Base-by-base conservation (phyloP, 2,329 filamentous ascomycete species). In the Aspergillus sclerotialis region DNA sequence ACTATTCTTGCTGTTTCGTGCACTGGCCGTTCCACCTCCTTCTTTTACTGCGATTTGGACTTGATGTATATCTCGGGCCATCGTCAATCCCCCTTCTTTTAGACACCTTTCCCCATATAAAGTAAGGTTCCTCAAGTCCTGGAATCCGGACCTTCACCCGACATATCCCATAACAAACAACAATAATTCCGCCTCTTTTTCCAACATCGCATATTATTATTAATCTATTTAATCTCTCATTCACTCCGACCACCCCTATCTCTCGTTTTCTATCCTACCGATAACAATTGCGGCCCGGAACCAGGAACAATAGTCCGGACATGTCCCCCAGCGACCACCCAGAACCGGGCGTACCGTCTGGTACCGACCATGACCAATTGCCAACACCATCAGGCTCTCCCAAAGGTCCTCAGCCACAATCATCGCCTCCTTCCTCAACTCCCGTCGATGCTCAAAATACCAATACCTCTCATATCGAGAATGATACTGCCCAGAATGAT, bases 321-420 rank as follows among this genome's bases (percentile, higher is more conserved):
- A 23, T 23, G 19, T 23, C 19, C 19, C 43, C 52, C 33, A 52
- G 29, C 38, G 46, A 51, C 16, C 36, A 46, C 29, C 36, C 49
- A 24, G 44, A 43, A 32, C 32, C 45, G 32, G 50, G 46, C 35
- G 27, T 38, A 24, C 32, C 41, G 34, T 29, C 30, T 19, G 31
- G 23, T 28, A 28, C 28, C 39, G 46, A 40, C 28, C 39, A 43
- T 29, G 43, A 45, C 21, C 39, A 44, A 25, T 35, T 44, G 28
- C 36, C 40, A 33, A 35, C 42, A 34, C 32, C 42, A 17, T 32
- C 41, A 36, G 44, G 35, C 31, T 41, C 46, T 38, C 43, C 52
- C 30, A 44, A 51, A 32, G 34, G 38, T 21, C 25, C 39, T 17
- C 40, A 42, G 15, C 46, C 49, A 25, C 30, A 14, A 32, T 33